A percentile compares a stretch with the other conserved stretches of the same genome.
phyloP scores from a whole-genome alignment of 1,284 basidiomycete genomes.

The Cutaneotrichosporon mucoides region DNA sequence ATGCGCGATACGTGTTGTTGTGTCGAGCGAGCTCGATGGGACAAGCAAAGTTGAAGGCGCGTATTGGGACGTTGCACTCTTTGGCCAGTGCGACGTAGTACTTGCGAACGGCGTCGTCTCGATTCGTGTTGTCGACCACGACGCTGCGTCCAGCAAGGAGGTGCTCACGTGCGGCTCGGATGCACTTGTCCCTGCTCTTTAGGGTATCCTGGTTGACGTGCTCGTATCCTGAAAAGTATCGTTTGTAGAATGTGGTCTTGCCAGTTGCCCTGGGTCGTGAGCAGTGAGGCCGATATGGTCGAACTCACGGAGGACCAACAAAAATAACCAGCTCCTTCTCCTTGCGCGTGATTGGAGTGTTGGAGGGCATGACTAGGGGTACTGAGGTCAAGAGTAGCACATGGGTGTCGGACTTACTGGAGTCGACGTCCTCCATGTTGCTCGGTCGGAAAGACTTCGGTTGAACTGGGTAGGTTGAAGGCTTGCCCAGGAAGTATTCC shows the following conservation, averaged over 20 bases:
- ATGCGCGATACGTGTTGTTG: conserved; percentile 80
- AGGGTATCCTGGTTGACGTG: conserved; percentile 86
- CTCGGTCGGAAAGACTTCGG: conserved; percentile 39
- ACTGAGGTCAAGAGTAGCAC: conserved; percentile 41
- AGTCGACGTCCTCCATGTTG: not conserved
- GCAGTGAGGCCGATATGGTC: too few relatives aligned
- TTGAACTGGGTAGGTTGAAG: conserved; percentile 39
- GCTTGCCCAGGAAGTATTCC: conserved; percentile 65
- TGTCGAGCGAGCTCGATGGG: conserved; percentile 76
- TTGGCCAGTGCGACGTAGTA: conserved; percentile 65
- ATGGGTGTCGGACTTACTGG: not conserved
- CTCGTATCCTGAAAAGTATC: conserved; percentile 68
- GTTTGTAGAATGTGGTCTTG: conserved; percentile 74
- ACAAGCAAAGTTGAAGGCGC: conserved; percentile 69
- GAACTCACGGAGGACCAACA: conserved; percentile 66
- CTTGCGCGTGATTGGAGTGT: conserved; percentile 58
- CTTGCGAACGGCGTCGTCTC: conserved; percentile 63
- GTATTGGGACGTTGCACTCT: conserved; percentile 56
- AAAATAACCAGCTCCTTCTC: conserved; percentile 67
- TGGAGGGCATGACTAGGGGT: conserved; percentile 60
- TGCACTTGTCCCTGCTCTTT: conserved; percentile 64
- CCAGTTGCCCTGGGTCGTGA: conserved; percentile 58
- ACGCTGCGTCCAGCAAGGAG: conserved; percentile 61
- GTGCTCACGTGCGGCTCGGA: conserved; percentile 60
- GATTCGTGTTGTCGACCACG: conserved; percentile 85